phyloP scores from a whole-genome alignment of 176 grass and related monocot species.

The Tillandsia fasciculata region DNA sequence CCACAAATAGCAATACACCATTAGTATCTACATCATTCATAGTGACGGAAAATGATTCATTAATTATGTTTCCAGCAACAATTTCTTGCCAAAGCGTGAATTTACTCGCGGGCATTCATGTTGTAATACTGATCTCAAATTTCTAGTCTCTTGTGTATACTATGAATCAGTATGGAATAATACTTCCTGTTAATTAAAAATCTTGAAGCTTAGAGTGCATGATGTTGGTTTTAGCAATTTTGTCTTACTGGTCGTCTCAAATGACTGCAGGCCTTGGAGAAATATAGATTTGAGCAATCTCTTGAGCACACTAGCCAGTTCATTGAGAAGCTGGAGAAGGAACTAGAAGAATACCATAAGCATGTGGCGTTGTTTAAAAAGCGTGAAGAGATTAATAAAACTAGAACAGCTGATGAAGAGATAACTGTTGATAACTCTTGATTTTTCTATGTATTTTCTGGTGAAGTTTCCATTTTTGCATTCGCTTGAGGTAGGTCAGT shows the following conservation, averaged over 20 bases:
- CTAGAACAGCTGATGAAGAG: slow-evolving; percentile 18
- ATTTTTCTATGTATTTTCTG: neutral
- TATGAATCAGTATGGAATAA: neutral
- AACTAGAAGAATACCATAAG: slow-evolving; percentile 65
- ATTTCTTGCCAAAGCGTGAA: neutral
- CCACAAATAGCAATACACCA: no score
- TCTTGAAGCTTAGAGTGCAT: neutral
- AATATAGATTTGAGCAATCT: slow-evolving; percentile 76
- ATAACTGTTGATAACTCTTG: slow-evolving; percentile 4
- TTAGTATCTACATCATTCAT: no score
- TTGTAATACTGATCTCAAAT: neutral
- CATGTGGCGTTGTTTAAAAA: slow-evolving; percentile 60
- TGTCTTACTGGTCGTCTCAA: neutral
- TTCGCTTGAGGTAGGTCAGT: neutral
- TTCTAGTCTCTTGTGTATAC: neutral
- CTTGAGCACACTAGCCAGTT: slow-evolving; percentile 70
- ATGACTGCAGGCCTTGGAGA: slow-evolving; percentile 50
- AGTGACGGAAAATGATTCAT: neutral
- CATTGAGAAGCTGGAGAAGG: slow-evolving; percentile 55
- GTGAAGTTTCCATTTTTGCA: neutral
- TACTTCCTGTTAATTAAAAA: neutral
- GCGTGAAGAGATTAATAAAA: slow-evolving; percentile 15
- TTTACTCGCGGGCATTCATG: neutral
- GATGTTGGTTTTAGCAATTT: neutral
- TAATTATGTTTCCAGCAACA: neutral